phyloP scores from a whole-genome alignment of 441 rosid species.

The Arabidopsis hybrid region DNA sequence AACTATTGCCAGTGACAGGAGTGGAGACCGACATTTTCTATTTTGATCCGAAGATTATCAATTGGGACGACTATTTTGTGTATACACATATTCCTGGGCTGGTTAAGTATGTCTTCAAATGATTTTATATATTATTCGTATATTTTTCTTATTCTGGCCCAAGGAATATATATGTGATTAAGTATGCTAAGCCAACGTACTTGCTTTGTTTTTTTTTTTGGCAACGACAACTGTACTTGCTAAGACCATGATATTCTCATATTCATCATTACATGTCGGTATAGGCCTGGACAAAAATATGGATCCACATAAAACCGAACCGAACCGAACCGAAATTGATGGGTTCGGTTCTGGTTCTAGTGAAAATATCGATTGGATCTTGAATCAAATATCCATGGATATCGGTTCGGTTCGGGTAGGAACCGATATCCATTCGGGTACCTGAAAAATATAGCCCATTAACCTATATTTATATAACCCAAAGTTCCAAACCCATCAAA shows the following conservation, averaged over 20 bases:
- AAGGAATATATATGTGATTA: background rate
- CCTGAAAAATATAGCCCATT: no score
- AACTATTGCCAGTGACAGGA: background rate
- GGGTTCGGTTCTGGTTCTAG: no score
- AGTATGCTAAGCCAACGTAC: no score
- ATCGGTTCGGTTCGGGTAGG: no score
- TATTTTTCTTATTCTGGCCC: background rate
- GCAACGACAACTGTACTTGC: background rate
- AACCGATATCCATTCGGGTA: no score
- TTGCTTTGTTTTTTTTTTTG: no score
- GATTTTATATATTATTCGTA: background rate
- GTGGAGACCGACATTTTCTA: conserved; percentile 29
- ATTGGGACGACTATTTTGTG: conserved; percentile 39
- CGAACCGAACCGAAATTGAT: no score
- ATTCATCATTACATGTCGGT: background rate
- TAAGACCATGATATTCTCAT: background rate
- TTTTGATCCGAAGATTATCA: conserved; percentile 32
- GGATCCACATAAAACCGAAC: no score
- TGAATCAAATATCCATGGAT: no score
- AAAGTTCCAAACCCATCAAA: no score
- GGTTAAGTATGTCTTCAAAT: conserved; percentile 39
- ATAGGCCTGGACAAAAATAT: background rate
- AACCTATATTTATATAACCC: no score
- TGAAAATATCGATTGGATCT: no score
- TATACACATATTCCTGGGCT: conserved; percentile 39